Evolutionary conservation across 202 grass and related monocot genomes (phyloP), one percentile per base, ranked within the genome.

Genomic region (Bolboschoenoplectus hybrid): DNA sequence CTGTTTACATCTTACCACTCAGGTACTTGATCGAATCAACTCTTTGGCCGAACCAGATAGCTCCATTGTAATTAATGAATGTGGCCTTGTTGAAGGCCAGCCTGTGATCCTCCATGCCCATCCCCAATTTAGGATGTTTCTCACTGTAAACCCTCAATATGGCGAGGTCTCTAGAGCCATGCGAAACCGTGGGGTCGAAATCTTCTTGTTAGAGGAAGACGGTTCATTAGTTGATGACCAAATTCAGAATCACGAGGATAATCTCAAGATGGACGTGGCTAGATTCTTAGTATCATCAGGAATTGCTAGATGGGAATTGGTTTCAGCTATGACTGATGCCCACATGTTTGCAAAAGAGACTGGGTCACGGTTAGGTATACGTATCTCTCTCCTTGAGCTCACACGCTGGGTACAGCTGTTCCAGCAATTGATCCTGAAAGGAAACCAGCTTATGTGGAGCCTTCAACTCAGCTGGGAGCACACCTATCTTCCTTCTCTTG

Each of bases 21-120:
- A 98, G 95, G 91, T 98, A 51, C 95, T 98, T 57, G 95, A 98
- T 88, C 91, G 95, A 81, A 98, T 98, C 74, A 98, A 98, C 80
- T 98, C 95, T 82, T 89, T 98, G 82, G 87, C 94, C 85, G 95
- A 98, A 87, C 87, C 94, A 88, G 91, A 95, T 91, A 87, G 93
- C 32, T 92, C 93, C 34, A 93, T 98, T 82, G 84, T 89, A 32
- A 87, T 98, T 63, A 98, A 92, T 80, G 95, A 98, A 89, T 98
- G 95, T 92, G 95, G 95, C 41, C 91, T 95, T 84, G 87, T 92
- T 81, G 93, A 95, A 89, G 93, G 95, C 19, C 89, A 90, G 71
- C 86, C 91, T 45, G 62, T 94, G 64, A 65, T 93, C 86, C 85
- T 98, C 14, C 85, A 92, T 71, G 93, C 90, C 51, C 95, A 98